These are phyloP conservation scores for Chaetomium globosum DNA, from an alignment of 2,329 filamentous ascomycete genomes.

Conservation along the genomic window DNA sequence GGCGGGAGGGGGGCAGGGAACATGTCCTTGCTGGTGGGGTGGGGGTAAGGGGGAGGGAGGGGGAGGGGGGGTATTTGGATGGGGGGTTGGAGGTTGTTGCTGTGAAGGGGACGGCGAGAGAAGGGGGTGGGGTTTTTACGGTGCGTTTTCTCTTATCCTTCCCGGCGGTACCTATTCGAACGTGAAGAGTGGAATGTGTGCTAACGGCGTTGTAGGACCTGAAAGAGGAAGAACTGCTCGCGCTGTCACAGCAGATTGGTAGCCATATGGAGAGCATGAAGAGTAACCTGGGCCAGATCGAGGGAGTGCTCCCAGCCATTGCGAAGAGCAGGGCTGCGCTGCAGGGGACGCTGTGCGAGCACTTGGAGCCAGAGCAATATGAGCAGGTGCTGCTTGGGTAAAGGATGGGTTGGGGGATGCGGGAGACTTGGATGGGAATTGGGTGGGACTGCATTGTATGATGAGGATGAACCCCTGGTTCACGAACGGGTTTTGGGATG, in stretches of 20 bases:
- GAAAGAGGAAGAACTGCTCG: slow-evolving; percentile 50
- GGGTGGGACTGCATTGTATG: slow-evolving; percentile 11
- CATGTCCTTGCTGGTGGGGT: slow-evolving; percentile 49
- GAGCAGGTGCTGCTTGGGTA: slow-evolving; percentile 49
- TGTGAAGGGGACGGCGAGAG: not conserved
- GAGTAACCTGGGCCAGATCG: slow-evolving; percentile 57
- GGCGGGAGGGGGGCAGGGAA: slow-evolving; percentile 47
- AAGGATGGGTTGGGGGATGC: not conserved
- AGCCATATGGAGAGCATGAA: slow-evolving; percentile 61
- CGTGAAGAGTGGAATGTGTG: not conserved
- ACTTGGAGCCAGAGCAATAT: slow-evolving; percentile 51
- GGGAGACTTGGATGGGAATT: slow-evolving; percentile 7
- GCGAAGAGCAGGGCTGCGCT: slow-evolving; percentile 53
- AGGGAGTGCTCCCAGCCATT: slow-evolving; percentile 55
- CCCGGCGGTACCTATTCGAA: not conserved
- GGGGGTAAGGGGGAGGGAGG: slow-evolving; percentile 2
- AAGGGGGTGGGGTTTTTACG: slow-evolving; percentile 38
- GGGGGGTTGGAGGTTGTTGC: slow-evolving; percentile 25
- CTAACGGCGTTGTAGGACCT: slow-evolving; percentile 40
- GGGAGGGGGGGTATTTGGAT: not conserved
- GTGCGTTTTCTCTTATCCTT: slow-evolving; percentile 32
- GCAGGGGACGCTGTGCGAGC: slow-evolving; percentile 51
- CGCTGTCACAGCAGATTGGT: slow-evolving; percentile 52
- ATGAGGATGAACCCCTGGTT: slow-evolving; percentile 27
- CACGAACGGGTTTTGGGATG: slow-evolving; percentile 7